Conservation (phyloP, 116 monocot species). For the Zostera marina region DNA sequence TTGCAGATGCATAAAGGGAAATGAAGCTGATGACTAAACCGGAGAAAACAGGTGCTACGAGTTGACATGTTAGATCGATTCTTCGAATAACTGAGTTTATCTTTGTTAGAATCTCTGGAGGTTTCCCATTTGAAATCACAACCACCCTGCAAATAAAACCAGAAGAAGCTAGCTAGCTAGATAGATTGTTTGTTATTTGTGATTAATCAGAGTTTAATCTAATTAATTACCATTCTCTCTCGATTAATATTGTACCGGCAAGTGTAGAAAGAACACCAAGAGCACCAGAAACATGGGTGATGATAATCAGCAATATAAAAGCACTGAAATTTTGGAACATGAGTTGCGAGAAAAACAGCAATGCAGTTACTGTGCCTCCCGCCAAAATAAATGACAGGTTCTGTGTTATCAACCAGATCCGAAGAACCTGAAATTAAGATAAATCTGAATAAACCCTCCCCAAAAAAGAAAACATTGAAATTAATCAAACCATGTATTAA, state of each 20-base stretch:
- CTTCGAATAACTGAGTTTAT: constrained; percentile 77
- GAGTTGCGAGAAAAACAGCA: constrained; percentile 27
- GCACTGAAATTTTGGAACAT: constrained; percentile 17
- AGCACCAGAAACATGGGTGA: constrained; percentile 65
- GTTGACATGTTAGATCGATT: constrained; percentile 79
- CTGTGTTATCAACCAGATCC: constrained; percentile 50
- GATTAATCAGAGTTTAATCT: too few relatives aligned
- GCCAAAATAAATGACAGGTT: constrained; percentile 70
- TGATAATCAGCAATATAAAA: constrained; percentile 36
- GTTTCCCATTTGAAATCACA: constrained; percentile 60
- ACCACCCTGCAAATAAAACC: constrained; percentile 45
- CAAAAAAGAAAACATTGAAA: too few relatives aligned
- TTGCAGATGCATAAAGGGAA: constrained; percentile 56
- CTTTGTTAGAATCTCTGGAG: constrained; percentile 35
- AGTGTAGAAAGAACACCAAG: constrained; percentile 76
- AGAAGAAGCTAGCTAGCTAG: not conserved
- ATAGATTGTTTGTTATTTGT: too few relatives aligned
- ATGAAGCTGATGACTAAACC: constrained; percentile 88
- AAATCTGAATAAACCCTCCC: too few relatives aligned
- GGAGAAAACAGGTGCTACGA: constrained; percentile 66
- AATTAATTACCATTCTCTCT: constrained; percentile 94
- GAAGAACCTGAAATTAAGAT: constrained; percentile 25
- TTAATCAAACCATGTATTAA: too few relatives aligned
- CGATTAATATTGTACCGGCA: constrained; percentile 91
- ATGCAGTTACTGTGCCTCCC: constrained; percentile 46